Evolutionary conservation across 2,329 filamentous ascomycete genomes (phyloP).

Genomic region (Aspergillus bombycis): DNA sequence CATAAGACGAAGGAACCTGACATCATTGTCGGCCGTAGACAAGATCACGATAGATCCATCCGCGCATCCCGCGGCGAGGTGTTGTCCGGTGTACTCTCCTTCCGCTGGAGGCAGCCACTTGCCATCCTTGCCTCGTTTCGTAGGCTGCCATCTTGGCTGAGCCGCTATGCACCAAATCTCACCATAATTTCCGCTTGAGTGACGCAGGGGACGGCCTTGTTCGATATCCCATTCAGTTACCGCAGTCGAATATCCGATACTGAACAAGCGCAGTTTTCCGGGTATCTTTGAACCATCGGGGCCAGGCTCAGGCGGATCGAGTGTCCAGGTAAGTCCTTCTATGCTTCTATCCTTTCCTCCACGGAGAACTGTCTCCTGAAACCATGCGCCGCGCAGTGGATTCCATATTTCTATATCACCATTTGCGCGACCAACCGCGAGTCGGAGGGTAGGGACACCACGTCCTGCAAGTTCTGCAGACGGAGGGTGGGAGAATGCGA

Average conservation of each 20-base stretch:
- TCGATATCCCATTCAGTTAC: slow-evolving; percentile 95
- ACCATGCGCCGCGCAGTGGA: slow-evolving; percentile 77
- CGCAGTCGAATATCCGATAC: slow-evolving; percentile 88
- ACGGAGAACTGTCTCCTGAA: slow-evolving; percentile 83
- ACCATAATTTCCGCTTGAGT: slow-evolving; percentile 89
- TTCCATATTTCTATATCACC: slow-evolving; percentile 99
- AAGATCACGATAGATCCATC: slow-evolving; percentile 88
- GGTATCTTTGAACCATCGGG: slow-evolving; percentile 60
- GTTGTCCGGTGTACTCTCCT: slow-evolving; percentile 53
- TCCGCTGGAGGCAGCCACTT: slow-evolving; percentile 38
- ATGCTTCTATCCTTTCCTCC: slow-evolving; percentile 85
- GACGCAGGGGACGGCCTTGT: slow-evolving; percentile 73
- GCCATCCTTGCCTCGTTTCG: slow-evolving; percentile 40
- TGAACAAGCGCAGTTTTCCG: slow-evolving; percentile 85
- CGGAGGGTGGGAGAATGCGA: slow-evolving; percentile 84
- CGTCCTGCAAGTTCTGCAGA: slow-evolving; percentile 50
- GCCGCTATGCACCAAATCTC: slow-evolving; percentile 96
- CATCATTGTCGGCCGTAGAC: slow-evolving; percentile 79
- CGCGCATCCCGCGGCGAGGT: slow-evolving; percentile 84
- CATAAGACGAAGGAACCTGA: slow-evolving; percentile 77
- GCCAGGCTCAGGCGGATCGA: slow-evolving; percentile 72
- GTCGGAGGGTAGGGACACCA: slow-evolving; percentile 65
- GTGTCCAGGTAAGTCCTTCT: slow-evolving; percentile 89
- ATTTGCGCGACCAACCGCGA: slow-evolving; percentile 89
- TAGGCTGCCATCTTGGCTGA: slow-evolving; percentile 65